Evolutionary conservation across 768 basidiomycete species (phyloP).

Genomic region (Cystobasidium tubakii): DNA sequence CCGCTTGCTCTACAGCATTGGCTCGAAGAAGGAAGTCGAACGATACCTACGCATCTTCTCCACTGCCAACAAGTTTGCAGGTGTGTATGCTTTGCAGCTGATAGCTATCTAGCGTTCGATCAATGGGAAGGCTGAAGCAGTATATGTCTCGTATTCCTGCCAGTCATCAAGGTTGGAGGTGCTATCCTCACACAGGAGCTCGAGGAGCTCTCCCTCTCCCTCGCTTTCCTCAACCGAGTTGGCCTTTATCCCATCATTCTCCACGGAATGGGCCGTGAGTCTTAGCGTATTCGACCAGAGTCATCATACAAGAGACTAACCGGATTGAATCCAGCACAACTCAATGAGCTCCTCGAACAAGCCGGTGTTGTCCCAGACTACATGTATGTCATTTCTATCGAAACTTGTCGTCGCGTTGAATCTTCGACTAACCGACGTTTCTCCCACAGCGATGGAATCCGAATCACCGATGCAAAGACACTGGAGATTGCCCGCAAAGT

Average conservation of each 20-base stretch:
- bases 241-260: conserved; percentile 96
- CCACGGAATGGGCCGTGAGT: conserved; percentile 77
- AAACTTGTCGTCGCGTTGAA: too few relatives aligned
- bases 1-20: conserved; percentile 90
- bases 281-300: neutral
- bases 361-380: conserved; percentile 95
- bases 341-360: conserved; percentile 85
- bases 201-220: conserved; percentile 85
- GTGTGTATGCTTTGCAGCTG: neutral
- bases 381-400: conserved; percentile 48
- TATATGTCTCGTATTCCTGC: conserved; percentile 50
- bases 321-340: conserved; percentile 44
- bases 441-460: conserved; percentile 59
- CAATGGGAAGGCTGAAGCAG: neutral
- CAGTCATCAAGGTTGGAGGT: conserved; percentile 93
- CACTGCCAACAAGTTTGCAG: conserved; percentile 52
- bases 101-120: neutral
- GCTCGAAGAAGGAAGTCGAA: conserved; percentile 94
- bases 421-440: too few relatives aligned
- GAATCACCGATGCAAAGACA: conserved; percentile 93
- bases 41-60: conserved; percentile 97
- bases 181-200: conserved; percentile 80
- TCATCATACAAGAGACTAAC: neutral
- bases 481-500: conserved; percentile 89
- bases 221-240: conserved; percentile 93